These are phyloP conservation scores for Aspergillus latus DNA, from an alignment of 2,329 filamentous ascomycete genomes.

Conservation along the genomic window DNA sequence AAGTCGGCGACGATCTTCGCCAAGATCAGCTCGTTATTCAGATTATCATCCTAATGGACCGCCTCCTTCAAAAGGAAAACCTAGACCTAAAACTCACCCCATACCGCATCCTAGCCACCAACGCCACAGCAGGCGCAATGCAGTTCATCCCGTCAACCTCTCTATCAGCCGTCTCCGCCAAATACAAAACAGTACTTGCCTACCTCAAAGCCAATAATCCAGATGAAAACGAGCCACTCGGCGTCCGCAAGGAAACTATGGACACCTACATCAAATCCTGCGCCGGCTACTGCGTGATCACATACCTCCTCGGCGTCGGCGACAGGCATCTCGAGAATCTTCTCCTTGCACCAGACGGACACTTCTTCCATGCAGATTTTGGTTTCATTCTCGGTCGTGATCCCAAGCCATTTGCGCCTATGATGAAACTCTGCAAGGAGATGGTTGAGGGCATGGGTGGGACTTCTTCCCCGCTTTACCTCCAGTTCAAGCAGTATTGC, in stretches of 20 bases:
- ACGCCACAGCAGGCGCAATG: conserved; percentile 81
- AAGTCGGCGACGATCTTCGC: conserved; percentile 91
- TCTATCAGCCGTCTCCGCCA: conserved; percentile 77
- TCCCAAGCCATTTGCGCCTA: conserved; percentile 93
- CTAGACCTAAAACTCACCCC: conserved; percentile 91
- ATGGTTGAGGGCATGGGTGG: conserved; percentile 99
- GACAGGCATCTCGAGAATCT: conserved; percentile 96
- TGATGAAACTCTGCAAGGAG: conserved; percentile 95
- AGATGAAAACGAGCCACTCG: conserved; percentile 75
- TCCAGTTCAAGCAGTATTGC: conserved; percentile 90
- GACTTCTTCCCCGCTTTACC: conserved; percentile 73
- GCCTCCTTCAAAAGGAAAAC: conserved; percentile 91
- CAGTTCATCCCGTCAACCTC: conserved; percentile 89
- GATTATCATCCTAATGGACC: conserved; percentile 97
- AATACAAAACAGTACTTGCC: conserved; percentile 74
- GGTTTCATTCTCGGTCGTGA: conserved; percentile 97
- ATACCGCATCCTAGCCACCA: conserved; percentile 94
- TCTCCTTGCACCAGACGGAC: conserved; percentile 80
- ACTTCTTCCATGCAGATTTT: conserved; percentile 98
- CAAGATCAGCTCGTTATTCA: conserved; percentile 97
- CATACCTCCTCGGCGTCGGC: conserved; percentile 93
- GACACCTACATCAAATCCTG: conserved; percentile 96
- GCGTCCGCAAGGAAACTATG: conserved; percentile 86
- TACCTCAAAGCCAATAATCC: conserved; percentile 90
- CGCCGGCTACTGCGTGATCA: conserved; percentile 97